phyloP scores from a whole-genome alignment of 306 rosid genomes.

The Aeschynomene evenia region DNA sequence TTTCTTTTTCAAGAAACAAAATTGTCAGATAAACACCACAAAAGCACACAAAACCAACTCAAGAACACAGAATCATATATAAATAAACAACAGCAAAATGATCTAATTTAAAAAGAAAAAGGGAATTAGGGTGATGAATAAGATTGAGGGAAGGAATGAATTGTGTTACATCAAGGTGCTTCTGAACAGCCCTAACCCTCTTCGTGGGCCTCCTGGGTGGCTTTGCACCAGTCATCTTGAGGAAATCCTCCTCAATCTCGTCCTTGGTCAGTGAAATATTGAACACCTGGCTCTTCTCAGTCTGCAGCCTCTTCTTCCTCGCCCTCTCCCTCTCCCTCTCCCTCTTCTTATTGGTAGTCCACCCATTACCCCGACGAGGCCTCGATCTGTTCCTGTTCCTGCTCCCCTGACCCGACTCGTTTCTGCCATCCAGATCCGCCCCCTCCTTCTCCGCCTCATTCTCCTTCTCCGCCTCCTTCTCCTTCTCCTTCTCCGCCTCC shows the following conservation, averaged over 20 bases:
- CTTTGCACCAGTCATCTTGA: constrained; percentile 32
- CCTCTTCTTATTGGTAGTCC: background rate
- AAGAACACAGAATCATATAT: background rate
- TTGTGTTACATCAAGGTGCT: constrained; percentile 37
- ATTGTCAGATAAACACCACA: no score
- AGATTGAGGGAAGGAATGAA: background rate
- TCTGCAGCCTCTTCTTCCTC: background rate
- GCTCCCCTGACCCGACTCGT: background rate
- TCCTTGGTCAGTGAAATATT: constrained; percentile 12
- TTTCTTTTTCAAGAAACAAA: no score
- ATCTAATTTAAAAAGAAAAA: background rate
- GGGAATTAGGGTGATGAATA: no score
- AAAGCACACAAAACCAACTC: background rate
- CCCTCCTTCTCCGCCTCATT: background rate
- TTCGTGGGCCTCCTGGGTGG: constrained; percentile 34
- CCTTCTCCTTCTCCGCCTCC: background rate
- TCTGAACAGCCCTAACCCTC: constrained; percentile 31
- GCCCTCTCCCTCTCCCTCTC: background rate
- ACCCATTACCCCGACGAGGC: background rate
- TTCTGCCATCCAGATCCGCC: background rate
- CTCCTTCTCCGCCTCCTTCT: background rate
- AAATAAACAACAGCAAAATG: background rate
- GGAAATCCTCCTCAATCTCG: constrained; percentile 44
- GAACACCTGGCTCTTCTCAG: no score
- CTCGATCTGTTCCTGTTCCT: background rate